These are phyloP conservation scores for Starmerella apicola DNA, from an alignment of 805 yeast species.

Conservation along the genomic window DNA sequence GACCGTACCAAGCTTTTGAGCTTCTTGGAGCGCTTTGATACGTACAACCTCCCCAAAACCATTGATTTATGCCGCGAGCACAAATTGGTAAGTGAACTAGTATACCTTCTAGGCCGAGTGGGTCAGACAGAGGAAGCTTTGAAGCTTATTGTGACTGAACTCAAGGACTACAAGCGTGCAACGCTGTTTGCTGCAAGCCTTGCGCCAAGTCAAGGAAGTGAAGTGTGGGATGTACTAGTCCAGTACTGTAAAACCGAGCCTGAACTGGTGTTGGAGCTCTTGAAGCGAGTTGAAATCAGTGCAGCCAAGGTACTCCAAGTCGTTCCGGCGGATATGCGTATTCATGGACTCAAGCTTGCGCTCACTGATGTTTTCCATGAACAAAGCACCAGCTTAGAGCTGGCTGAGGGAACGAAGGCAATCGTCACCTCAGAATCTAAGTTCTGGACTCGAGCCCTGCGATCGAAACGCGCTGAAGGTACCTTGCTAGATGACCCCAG, in stretches of 20 bases:
- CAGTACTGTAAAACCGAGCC: conserved; percentile 62
- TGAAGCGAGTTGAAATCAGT: conserved; percentile 38
- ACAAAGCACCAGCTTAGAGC: conserved; percentile 38
- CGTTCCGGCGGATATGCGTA: conserved; percentile 49
- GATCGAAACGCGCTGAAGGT: conserved; percentile 28
- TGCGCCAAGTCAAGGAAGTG: conserved; percentile 50
- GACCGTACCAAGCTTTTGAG: conserved; percentile 43
- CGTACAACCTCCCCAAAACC: conserved; percentile 55
- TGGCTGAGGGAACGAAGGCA: conserved; percentile 44
- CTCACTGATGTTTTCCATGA: conserved; percentile 51
- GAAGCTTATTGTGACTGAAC: conserved; percentile 58
- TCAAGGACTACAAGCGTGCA: conserved; percentile 70
- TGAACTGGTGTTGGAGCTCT: conserved; percentile 58
- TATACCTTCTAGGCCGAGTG: conserved; percentile 65
- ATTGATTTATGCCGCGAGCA: conserved; percentile 48
- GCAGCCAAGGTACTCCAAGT: conserved; percentile 56
- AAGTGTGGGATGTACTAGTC: conserved; percentile 69
- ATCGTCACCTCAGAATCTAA: conserved; percentile 44
- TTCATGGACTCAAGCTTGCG: conserved; percentile 53
- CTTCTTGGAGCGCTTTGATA: conserved; percentile 44
- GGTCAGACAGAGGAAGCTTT: conserved; percentile 73
- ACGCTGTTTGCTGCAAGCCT: conserved; percentile 40
- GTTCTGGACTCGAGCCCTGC: conserved; percentile 26
- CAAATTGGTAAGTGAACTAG: conserved; percentile 54
- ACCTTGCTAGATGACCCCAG: conserved; percentile 22